phyloP scores from a whole-genome alignment of 768 basidiomycete genomes.

The Podaxis pistillaris region DNA sequence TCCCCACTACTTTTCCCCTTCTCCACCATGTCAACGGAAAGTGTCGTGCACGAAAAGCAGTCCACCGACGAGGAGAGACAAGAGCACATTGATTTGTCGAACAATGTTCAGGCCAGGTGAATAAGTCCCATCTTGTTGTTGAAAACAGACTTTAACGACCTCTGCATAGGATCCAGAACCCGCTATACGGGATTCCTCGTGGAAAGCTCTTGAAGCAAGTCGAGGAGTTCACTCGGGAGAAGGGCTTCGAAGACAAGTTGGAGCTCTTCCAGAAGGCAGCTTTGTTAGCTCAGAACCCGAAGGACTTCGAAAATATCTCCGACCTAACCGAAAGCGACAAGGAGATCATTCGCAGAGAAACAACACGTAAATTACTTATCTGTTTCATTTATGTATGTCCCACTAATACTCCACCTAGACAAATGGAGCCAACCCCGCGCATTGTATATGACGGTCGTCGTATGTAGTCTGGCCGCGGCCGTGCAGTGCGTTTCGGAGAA shows the following conservation, averaged over 20 bases:
- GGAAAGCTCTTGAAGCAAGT: constrained; percentile 60
- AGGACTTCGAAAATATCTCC: constrained; percentile 39
- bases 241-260: constrained; percentile 43
- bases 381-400: neutral
- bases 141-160: neutral
- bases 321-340: constrained; percentile 38
- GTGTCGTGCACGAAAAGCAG: constrained; percentile 18
- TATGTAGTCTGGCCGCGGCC: constrained; percentile 73
- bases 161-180: constrained; percentile 40
- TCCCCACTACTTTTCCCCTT: neutral
- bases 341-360: constrained; percentile 42
- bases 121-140: constrained; percentile 10
- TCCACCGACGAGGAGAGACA: constrained; percentile 25
- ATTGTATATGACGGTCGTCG: constrained; percentile 41
- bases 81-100: constrained; percentile 29
- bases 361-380: constrained; percentile 33
- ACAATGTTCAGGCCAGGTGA: constrained; percentile 43
- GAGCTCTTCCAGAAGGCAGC: constrained; percentile 66
- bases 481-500: constrained; percentile 50
- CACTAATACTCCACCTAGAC: constrained; percentile 26
- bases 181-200: constrained; percentile 54
- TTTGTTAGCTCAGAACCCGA: constrained; percentile 67
- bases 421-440: constrained; percentile 47
- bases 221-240: constrained; percentile 54
- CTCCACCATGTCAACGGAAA: constrained; percentile 27